Percentiles rank a stretch among this genome's conserved stretches.
phyloP scores from a whole-genome alignment of 2,329 filamentous ascomycete genomes.

The Lasiodiplodia citricola region DNA sequence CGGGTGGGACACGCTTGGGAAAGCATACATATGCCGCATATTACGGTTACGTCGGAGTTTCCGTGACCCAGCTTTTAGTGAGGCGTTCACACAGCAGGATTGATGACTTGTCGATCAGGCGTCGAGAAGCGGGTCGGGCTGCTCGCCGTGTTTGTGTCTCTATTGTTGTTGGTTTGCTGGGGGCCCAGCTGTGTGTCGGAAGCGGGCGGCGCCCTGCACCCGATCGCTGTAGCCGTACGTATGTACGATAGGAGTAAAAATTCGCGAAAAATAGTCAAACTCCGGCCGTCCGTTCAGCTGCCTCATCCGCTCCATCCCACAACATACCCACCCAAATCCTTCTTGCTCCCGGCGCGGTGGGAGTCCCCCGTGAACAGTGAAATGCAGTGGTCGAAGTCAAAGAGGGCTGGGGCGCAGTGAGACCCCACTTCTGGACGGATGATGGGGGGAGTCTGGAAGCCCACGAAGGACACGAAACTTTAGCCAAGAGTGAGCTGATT shows the following conservation, averaged over 20 bases:
- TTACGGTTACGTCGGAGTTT: background rate
- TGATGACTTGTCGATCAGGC: background rate
- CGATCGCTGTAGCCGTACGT: background rate
- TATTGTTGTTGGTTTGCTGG: background rate
- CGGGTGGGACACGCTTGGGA: no score
- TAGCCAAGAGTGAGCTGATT: background rate
- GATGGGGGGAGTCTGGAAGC: background rate
- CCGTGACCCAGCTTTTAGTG: background rate
- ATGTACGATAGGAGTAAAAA: background rate
- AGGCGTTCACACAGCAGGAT: background rate
- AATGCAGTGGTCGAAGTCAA: background rate
- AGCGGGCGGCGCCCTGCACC: background rate
- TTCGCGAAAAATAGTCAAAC: background rate
- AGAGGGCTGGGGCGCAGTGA: background rate
- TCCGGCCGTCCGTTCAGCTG: background rate
- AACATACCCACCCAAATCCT: background rate
- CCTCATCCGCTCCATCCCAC: background rate
- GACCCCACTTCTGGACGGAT: background rate
- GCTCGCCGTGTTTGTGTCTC: no score
- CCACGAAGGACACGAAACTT: background rate
- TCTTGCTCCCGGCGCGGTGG: background rate
- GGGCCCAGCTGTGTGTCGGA: background rate
- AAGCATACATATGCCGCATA: no score
- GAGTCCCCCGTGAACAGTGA: background rate
- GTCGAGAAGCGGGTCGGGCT: background rate